Evolutionary conservation across 2,329 filamentous ascomycete genomes (phyloP), one percentile per base, ranked within the genome.

Genomic region (Pseudocercospora fuligena): DNA sequence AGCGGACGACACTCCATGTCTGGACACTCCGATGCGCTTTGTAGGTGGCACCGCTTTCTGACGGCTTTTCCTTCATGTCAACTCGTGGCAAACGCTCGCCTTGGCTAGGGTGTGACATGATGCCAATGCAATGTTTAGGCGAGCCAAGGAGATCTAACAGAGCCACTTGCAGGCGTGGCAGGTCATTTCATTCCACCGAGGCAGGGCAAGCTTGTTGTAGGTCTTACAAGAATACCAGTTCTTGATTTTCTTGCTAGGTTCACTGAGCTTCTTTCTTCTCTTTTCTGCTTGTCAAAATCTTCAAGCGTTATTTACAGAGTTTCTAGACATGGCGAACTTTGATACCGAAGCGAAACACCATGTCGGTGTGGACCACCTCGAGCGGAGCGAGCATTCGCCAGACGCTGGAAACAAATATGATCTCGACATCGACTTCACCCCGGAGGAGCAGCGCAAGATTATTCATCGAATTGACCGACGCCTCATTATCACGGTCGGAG

Each of bases 381-480:
- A 69, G 31, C 54, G 65, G 25, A 56, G 47, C 29, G 51, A 61
- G 19, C 51, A 58, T 31, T 51, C 51, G 16, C 63, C 63, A 11
- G 60, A 58, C 60, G 31, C 56, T 12, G 57, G 60, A 23, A 47
- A 59, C 14, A 36, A 67, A 23, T 64, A 57, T 5, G 66, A 66
- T 7, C 43, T 53, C 33, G 57, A 63, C 19, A 64, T 53, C 64
- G 70, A 72, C 59, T 72, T 72, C 62, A 63, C 72, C 16, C 70
- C 67, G 0, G 72, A 60, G 1, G 72, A 72, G 53, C 64, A 74
- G 63, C 66, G 66, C 56, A 71, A 69, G 60, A 92, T 94, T 73
- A 87, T 93, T 46, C 84, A 84, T 65, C 87, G 87, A 9, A 82
- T 94, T 70, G 92, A 95, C 77, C 81, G 78, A 19, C 77, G 81